These are phyloP conservation scores for Neurospora sp. DNA, from an alignment of 495 filamentous ascomycete species.

Conservation along the genomic window DNA sequence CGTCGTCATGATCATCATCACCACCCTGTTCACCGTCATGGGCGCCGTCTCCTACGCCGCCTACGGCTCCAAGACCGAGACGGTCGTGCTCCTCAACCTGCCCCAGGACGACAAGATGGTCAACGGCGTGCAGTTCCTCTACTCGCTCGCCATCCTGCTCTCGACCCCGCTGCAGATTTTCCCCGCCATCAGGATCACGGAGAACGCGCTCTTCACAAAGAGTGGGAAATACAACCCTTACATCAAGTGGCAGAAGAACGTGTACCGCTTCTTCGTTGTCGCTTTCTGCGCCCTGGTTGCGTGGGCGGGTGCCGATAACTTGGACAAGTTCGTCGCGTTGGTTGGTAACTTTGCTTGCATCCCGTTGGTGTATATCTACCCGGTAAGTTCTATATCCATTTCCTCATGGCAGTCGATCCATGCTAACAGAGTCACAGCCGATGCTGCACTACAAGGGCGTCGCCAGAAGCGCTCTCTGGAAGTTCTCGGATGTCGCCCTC, in stretches of 20 bases:
- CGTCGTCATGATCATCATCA: slow-evolving; percentile 88
- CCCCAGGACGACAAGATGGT: slow-evolving; percentile 94
- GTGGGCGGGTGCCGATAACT: slow-evolving; percentile 82
- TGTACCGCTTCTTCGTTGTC: slow-evolving; percentile 87
- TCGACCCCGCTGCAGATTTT: slow-evolving; percentile 94
- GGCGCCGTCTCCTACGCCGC: slow-evolving; percentile 92
- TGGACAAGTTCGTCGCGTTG: slow-evolving; percentile 94
- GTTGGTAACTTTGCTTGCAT: slow-evolving; percentile 98
- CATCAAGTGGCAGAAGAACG: slow-evolving; percentile 99
- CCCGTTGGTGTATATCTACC: slow-evolving; percentile 94
- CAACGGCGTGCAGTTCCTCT: slow-evolving; percentile 90
- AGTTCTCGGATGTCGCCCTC: slow-evolving; percentile 59
- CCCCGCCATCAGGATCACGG: slow-evolving; percentile 79
- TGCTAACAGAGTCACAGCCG: slow-evolving; percentile 46
- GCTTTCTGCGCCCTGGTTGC: slow-evolving; percentile 74
- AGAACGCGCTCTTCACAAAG: slow-evolving; percentile 52
- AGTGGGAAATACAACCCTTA: slow-evolving; percentile 92
- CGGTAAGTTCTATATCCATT: too few relatives aligned
- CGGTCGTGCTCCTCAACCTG: slow-evolving; percentile 88
- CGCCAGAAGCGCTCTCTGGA: slow-evolving; percentile 51
- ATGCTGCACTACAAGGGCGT: slow-evolving; percentile 79
- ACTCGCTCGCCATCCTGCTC: slow-evolving; percentile 85
- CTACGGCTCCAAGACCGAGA: slow-evolving; percentile 88
- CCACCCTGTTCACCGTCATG: slow-evolving; percentile 78
- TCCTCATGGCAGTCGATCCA: too few relatives aligned